phyloP scores from a whole-genome alignment of 129 eudicot species.

The Sambucus nigra region DNA sequence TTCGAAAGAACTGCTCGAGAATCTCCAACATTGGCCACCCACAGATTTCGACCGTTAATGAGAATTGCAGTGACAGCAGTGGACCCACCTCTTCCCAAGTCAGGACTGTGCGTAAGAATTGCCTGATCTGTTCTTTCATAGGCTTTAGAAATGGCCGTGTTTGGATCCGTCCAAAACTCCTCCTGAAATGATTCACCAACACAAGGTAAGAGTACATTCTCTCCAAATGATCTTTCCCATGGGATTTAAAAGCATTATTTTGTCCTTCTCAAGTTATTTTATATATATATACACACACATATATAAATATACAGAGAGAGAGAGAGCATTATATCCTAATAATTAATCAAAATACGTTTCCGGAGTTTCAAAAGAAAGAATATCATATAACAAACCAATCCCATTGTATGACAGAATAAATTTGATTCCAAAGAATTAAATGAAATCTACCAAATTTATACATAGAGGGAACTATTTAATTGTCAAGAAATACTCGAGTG shows the following conservation, averaged over 20 bases:
- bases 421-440: background rate
- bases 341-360: too few relatives aligned
- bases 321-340: background rate
- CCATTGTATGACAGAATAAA: background rate
- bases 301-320: background rate
- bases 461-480: too few relatives aligned
- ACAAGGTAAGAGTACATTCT: background rate
- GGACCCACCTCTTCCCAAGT: conserved; percentile 81
- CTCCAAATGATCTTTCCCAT: too few relatives aligned
- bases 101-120: conserved; percentile 61
- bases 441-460: too few relatives aligned
- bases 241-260: too few relatives aligned
- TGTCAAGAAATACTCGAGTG: too few relatives aligned
- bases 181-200: conserved; percentile 32
- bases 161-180: conserved; percentile 62
- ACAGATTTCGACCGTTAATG: conserved; percentile 37
- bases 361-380: background rate
- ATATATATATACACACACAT: too few relatives aligned
- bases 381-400: background rate
- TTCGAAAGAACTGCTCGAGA: conserved; percentile 79
- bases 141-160: conserved; percentile 52
- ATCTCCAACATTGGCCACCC: conserved; percentile 93
- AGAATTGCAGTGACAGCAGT: conserved; percentile 84
- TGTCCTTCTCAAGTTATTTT: too few relatives aligned
- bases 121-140: conserved; percentile 87